Conservation (phyloP, 352 stramenopile genomes). For the Phytophthora fragariaefolia region DNA sequence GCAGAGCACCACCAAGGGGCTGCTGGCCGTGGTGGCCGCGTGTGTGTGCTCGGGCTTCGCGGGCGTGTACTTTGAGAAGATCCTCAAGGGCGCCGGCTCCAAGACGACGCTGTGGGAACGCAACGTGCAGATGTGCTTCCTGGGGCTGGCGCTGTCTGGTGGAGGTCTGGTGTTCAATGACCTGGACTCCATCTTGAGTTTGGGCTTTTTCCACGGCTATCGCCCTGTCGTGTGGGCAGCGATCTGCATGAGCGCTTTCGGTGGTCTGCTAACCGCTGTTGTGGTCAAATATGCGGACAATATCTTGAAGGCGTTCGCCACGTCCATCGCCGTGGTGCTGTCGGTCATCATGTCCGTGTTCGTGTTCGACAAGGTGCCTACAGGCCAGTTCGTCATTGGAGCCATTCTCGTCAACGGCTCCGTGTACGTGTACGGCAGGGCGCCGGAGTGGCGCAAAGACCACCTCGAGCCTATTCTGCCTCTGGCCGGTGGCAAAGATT, state of each 20-base stretch:
- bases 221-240: conserved; percentile 78
- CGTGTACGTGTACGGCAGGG: conserved; percentile 80
- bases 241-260: conserved; percentile 72
- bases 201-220: conserved; percentile 87
- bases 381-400: conserved; percentile 73
- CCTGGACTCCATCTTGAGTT: conserved; percentile 50
- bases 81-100: conserved; percentile 71
- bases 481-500: conserved; percentile 14
- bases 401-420: conserved; percentile 82
- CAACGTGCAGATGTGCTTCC: conserved; percentile 85
- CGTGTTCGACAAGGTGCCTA: conserved; percentile 85
- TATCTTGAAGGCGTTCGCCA: conserved; percentile 88
- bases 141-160: conserved; percentile 68
- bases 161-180: conserved; percentile 73
- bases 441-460: conserved; percentile 45
- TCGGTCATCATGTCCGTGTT: conserved; percentile 87
- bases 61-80: conserved; percentile 89
- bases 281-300: conserved; percentile 91
- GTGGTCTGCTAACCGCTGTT: conserved; percentile 79
- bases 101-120: conserved; percentile 82
- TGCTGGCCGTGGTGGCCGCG: conserved; percentile 71
- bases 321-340: conserved; percentile 82
- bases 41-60: conserved; percentile 87
- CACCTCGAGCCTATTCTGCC: conserved; percentile 31
- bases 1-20: conserved; percentile 72